phyloP scores from a whole-genome alignment of 768 basidiomycete genomes.

The Rhizopogon vinicolor region DNA sequence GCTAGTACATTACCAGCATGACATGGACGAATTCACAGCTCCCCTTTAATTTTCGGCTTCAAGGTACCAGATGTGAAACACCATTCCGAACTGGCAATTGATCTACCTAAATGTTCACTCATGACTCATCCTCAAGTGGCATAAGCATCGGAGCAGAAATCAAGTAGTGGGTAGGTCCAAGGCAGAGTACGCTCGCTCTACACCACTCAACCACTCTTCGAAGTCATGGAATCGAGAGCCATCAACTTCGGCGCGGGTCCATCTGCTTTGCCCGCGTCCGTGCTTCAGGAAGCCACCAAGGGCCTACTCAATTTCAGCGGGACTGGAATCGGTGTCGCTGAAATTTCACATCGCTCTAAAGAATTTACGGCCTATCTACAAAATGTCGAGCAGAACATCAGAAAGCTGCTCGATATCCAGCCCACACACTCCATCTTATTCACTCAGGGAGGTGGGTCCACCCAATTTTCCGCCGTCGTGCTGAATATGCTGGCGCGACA shows the following conservation, averaged over 20 bases:
- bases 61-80: no score
- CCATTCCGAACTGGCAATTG: no score
- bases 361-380: conserved; percentile 75
- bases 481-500: conserved; percentile 89
- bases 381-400: conserved; percentile 59
- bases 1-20: no score
- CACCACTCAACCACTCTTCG: neutral
- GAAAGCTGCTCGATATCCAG: conserved; percentile 77
- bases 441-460: conserved; percentile 91
- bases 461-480: conserved; percentile 89
- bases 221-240: conserved; percentile 37
- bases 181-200: neutral
- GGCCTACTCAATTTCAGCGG: conserved; percentile 87
- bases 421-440: conserved; percentile 83
- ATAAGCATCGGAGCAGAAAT: no score
- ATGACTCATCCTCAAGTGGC: no score
- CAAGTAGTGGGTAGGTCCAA: no score
- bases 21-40: no score
- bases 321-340: conserved; percentile 94
- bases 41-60: no score
- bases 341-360: conserved; percentile 92
- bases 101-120: no score
- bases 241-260: conserved; percentile 96
- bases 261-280: conserved; percentile 82
- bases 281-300: conserved; percentile 76